phyloP scores from a whole-genome alignment of 805 yeast genomes.

The Yarrowia bubula region DNA sequence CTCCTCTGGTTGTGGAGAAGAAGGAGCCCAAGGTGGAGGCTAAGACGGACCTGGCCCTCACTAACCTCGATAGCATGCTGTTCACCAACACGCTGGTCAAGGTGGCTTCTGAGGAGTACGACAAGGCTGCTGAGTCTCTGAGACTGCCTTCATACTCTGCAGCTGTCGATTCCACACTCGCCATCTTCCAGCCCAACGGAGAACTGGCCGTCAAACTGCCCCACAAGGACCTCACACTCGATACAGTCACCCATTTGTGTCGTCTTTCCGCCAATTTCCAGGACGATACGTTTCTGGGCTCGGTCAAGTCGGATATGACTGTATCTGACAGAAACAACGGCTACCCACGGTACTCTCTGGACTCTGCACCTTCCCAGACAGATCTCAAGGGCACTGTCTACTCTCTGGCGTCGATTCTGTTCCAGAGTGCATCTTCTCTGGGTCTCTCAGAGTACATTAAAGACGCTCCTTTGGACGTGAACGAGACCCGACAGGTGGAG shows the following conservation, averaged over 20 bases:
- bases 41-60: not conserved
- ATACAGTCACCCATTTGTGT: not conserved
- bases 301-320: not conserved
- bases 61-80: not conserved
- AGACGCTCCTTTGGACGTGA: not conserved
- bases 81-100: not conserved
- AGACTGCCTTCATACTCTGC: not conserved
- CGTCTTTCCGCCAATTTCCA: not conserved
- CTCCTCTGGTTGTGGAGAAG: not conserved
- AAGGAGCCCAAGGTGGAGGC: not conserved
- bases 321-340: slow-evolving; percentile 3
- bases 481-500: not conserved
- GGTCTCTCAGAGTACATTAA: not conserved
- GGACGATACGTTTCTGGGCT: not conserved
- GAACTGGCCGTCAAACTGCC: not conserved
- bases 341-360: slow-evolving; percentile 18
- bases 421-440: not conserved
- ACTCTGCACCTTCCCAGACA: not conserved
- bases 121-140: not conserved
- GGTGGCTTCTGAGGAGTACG: slow-evolving; percentile 7
- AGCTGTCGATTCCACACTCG: not conserved
- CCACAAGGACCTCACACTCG: not conserved
- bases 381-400: slow-evolving; percentile 8
- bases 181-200: slow-evolving; percentile 3
- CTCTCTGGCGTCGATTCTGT: slow-evolving; percentile 11